Evolutionary conservation across 352 stramenopile genomes (phyloP).

Genomic region (Phytophthora hibernalis): DNA sequence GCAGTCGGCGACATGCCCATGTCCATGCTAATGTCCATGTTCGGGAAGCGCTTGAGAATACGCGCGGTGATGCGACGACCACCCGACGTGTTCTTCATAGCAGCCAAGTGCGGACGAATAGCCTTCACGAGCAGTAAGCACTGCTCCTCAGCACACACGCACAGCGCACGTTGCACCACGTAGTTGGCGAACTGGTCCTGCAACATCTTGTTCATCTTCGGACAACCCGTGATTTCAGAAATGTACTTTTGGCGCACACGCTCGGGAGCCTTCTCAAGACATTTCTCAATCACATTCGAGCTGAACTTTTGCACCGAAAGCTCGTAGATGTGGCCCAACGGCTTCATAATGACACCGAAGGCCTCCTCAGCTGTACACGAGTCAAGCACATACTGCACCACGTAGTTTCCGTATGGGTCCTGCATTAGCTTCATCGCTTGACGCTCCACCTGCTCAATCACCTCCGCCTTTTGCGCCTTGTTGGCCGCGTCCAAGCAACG

Average conservation of each 20-base stretch:
- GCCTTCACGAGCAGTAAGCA: constrained; percentile 94
- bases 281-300: constrained; percentile 99
- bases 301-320: constrained; percentile 99
- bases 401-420: constrained; percentile 93
- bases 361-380: constrained; percentile 86
- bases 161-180: constrained; percentile 97
- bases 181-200: constrained; percentile 99
- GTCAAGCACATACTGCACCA: constrained; percentile 93
- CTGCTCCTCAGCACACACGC: constrained; percentile 95
- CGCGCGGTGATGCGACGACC: constrained; percentile 95
- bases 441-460: constrained; percentile 95
- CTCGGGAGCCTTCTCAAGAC: constrained; percentile 93
- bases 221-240: constrained; percentile 75
- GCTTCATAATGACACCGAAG: constrained; percentile 83
- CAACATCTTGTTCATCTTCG: constrained; percentile 94
- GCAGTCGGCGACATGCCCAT: constrained; percentile 54
- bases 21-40: constrained; percentile 92
- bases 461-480: constrained; percentile 83
- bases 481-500: constrained; percentile 95
- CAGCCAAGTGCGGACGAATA: constrained; percentile 95
- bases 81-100: constrained; percentile 95
- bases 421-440: constrained; percentile 97
- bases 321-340: constrained; percentile 92
- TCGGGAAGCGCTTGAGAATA: constrained; percentile 97
- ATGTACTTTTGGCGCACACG: constrained; percentile 79